Conservation (phyloP, 2,329 filamentous ascomycete genomes). For the Elsinoe necatrix region DNA sequence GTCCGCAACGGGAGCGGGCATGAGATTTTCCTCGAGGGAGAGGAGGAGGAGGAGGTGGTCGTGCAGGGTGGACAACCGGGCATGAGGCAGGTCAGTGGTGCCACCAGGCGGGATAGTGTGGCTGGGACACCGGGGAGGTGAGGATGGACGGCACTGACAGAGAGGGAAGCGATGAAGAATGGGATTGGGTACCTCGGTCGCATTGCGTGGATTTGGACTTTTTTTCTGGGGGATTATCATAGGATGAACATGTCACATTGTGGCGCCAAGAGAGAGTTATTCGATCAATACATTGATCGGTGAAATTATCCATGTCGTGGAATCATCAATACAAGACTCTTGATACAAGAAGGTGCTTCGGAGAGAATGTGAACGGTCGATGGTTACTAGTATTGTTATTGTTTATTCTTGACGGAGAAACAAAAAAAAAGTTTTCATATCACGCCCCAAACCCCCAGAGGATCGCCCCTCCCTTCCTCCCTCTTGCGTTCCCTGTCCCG, state of each 20-base stretch:
- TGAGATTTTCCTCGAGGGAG: conserved; percentile 47
- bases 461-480: conserved; percentile 25
- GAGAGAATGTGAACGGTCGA: too few relatives aligned
- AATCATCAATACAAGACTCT: too few relatives aligned
- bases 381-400: too few relatives aligned
- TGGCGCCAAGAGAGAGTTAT: too few relatives aligned
- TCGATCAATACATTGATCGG: too few relatives aligned
- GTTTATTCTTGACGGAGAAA: too few relatives aligned
- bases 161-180: background rate
- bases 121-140: background rate
- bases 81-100: background rate
- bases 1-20: conserved; percentile 59
- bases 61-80: background rate
- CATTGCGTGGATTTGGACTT: background rate
- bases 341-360: too few relatives aligned
- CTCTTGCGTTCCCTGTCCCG: conserved; percentile 11
- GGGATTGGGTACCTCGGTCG: background rate
- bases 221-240: too few relatives aligned
- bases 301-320: too few relatives aligned
- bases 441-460: conserved; percentile 40
- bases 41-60: conserved; percentile 27
- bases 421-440: conserved; percentile 45
- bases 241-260: too few relatives aligned
- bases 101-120: background rate
- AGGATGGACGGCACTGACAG: background rate